These are phyloP conservation scores for Blastomyces parvus DNA, from an alignment of 2,329 filamentous ascomycete species.

Conservation along the genomic window DNA sequence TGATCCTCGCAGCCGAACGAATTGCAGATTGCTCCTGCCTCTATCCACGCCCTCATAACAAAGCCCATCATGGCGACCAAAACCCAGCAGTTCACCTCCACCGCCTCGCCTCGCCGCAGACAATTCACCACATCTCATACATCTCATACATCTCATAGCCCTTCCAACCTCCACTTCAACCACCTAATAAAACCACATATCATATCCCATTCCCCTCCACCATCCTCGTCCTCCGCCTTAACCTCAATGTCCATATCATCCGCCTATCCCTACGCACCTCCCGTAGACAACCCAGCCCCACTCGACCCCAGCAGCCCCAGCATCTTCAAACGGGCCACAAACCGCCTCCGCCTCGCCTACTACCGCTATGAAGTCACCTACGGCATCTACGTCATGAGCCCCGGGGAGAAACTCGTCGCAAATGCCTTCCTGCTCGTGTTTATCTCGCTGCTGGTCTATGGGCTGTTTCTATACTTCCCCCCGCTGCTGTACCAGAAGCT, in stretches of 20 bases:
- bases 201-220: background rate
- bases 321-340: conserved; percentile 23
- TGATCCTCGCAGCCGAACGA: background rate
- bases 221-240: background rate
- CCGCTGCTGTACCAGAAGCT: conserved; percentile 30
- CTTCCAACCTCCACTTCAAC: background rate
- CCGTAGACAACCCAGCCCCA: background rate
- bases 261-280: background rate
- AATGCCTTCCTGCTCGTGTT: conserved; percentile 33
- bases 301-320: conserved; percentile 13
- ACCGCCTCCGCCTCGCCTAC: conserved; percentile 34
- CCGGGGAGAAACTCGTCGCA: conserved; percentile 35
- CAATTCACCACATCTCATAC: background rate
- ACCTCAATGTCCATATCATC: background rate
- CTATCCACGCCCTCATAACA: background rate
- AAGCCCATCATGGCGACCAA: conserved; percentile 1
- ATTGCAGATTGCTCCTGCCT: background rate
- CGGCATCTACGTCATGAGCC: conserved; percentile 36
- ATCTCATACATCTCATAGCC: background rate
- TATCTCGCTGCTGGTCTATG: conserved; percentile 30
- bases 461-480: conserved; percentile 29
- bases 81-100: background rate
- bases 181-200: background rate
- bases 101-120: background rate
- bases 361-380: conserved; percentile 42